A percentile compares a stretch with the other conserved stretches of the same genome.
Conservation (phyloP, 2,329 filamentous ascomycete species). For the Penicillium sp. region DNA sequence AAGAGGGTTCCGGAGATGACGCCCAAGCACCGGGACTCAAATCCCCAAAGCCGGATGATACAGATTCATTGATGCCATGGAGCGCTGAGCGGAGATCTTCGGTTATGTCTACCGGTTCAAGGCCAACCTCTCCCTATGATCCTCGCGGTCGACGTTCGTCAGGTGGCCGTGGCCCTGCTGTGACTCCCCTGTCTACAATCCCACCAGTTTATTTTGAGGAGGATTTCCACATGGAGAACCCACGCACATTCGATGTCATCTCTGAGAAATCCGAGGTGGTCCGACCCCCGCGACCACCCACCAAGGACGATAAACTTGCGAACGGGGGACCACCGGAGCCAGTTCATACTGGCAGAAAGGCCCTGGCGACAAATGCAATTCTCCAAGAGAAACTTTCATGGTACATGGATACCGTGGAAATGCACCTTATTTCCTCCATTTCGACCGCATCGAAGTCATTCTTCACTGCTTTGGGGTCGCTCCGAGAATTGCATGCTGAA, state of each 20-base stretch:
- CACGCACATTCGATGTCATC: conserved; percentile 92
- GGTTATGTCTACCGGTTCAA: conserved; percentile 45
- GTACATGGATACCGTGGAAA: conserved; percentile 99
- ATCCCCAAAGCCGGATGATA: conserved; percentile 50
- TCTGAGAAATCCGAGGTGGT: conserved; percentile 97
- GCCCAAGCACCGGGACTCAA: conserved; percentile 50
- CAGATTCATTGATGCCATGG: conserved; percentile 51
- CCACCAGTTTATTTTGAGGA: conserved; percentile 93
- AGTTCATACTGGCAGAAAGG: conserved; percentile 65
- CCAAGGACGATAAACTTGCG: conserved; percentile 55
- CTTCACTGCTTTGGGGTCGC: conserved; percentile 87
- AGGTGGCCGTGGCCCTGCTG: conserved; percentile 64
- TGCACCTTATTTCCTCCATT: conserved; percentile 94
- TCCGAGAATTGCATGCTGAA: conserved; percentile 88
- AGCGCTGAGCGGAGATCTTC: conserved; percentile 45
- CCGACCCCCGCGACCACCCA: conserved; percentile 58
- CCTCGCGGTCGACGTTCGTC: conserved; percentile 53
- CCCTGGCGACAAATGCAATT: conserved; percentile 93
- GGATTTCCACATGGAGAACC: conserved; percentile 92
- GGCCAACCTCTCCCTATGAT: conserved; percentile 50
- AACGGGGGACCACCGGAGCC: conserved; percentile 64
- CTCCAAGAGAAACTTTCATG: conserved; percentile 97
- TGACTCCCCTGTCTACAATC: conserved; percentile 87
- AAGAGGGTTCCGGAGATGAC: conserved; percentile 71
- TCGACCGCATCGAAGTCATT: conserved; percentile 95